These are phyloP conservation scores for Epicoccum nigrum DNA, from an alignment of 2,329 filamentous ascomycete genomes.

Conservation along the genomic window DNA sequence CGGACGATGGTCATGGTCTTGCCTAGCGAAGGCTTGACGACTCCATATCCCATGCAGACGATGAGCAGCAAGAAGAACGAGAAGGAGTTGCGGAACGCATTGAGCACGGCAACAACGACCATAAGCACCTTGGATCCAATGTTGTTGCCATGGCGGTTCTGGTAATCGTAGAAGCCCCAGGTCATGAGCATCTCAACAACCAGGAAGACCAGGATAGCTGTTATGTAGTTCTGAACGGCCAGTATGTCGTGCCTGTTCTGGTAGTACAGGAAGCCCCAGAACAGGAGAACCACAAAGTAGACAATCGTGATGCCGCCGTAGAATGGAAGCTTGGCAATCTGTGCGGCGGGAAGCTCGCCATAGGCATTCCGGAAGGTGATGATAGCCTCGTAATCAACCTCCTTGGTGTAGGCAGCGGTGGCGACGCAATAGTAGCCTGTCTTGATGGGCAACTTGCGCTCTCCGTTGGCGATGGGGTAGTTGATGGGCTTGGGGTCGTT, in stretches of 20 bases:
- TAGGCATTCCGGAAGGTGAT: slow-evolving; percentile 96
- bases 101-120: slow-evolving; percentile 88
- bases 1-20: slow-evolving; percentile 94
- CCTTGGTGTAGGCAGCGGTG: slow-evolving; percentile 71
- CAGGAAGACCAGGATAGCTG: slow-evolving; percentile 91
- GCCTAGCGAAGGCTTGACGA: slow-evolving; percentile 91
- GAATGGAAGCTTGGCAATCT: slow-evolving; percentile 96
- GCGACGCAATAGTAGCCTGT: slow-evolving; percentile 97
- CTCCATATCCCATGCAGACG: slow-evolving; percentile 99
- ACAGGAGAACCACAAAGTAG: slow-evolving; percentile 84
- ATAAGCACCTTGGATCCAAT: slow-evolving; percentile 83
- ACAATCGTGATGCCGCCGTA: slow-evolving; percentile 94
- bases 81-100: slow-evolving; percentile 93
- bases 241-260: slow-evolving; percentile 93
- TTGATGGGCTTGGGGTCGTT: slow-evolving; percentile 76
- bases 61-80: slow-evolving; percentile 98
- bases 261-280: slow-evolving; percentile 95
- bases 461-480: slow-evolving; percentile 70
- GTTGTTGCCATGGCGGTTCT: slow-evolving; percentile 88
- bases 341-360: slow-evolving; percentile 90
- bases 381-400: slow-evolving; percentile 74
- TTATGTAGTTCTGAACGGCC: slow-evolving; percentile 98
- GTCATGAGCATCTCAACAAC: slow-evolving; percentile 97
- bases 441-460: slow-evolving; percentile 55
- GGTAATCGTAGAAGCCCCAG: slow-evolving; percentile 98